Conservation (phyloP, 2,329 filamentous ascomycete species). For the Penicillium frequentans region DNA sequence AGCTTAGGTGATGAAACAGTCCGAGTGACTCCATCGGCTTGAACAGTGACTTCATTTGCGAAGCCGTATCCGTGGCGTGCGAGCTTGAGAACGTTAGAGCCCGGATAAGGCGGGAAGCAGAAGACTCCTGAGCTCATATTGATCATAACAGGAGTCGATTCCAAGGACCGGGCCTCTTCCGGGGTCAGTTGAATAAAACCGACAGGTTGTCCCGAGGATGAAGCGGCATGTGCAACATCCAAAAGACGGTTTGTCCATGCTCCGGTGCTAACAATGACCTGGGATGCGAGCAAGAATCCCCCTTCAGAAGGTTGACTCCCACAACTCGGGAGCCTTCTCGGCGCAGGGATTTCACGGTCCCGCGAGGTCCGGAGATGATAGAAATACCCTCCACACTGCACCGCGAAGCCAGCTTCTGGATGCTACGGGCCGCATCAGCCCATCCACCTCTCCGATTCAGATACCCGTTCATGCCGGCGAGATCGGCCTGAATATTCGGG, state of each 20-base stretch:
- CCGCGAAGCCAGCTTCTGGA: constrained; percentile 23
- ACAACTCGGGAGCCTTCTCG: constrained; percentile 39
- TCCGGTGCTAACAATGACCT: constrained; percentile 77
- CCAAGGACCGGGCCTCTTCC: constrained; percentile 64
- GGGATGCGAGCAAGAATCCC: constrained; percentile 56
- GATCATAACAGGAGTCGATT: constrained; percentile 61
- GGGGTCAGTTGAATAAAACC: constrained; percentile 71
- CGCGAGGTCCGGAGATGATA: constrained; percentile 44
- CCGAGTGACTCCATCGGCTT: constrained; percentile 17
- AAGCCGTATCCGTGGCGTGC: constrained; percentile 68
- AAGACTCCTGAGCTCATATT: constrained; percentile 48
- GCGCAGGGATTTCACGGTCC: constrained; percentile 28
- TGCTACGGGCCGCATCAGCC: constrained; percentile 70
- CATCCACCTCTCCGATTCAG: constrained; percentile 71
- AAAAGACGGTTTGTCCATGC: constrained; percentile 78
- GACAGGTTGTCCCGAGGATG: constrained; percentile 76
- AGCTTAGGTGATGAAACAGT: constrained; percentile 38
- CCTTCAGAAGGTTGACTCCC: constrained; percentile 59
- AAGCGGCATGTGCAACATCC: constrained; percentile 69
- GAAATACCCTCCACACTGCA: constrained; percentile 38
- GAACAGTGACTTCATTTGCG: constrained; percentile 31
- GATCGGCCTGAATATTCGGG: constrained; percentile 46
- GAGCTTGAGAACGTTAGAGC: constrained; percentile 58
- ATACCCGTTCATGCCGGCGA: constrained; percentile 64
- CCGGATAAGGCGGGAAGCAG: constrained; percentile 50